phyloP scores from a whole-genome alignment of 1,284 basidiomycete genomes.

The Microstroma glucosiphilum region DNA sequence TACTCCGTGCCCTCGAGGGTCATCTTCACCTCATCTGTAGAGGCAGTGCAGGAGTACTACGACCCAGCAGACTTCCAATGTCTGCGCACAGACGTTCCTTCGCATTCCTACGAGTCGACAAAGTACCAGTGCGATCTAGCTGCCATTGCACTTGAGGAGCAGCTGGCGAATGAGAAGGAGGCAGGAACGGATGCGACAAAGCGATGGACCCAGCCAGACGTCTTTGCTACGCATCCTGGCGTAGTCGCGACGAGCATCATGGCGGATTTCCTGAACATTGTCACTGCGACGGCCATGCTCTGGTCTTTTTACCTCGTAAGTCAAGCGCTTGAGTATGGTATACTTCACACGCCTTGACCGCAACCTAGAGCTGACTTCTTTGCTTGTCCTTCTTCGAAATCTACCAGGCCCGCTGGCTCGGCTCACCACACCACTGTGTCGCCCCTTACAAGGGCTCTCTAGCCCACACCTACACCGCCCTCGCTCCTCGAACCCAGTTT shows the following conservation, averaged over 20 bases:
- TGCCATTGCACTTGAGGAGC: slow-evolving; percentile 44
- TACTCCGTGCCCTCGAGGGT: slow-evolving; percentile 41
- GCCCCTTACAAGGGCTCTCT: slow-evolving; percentile 47
- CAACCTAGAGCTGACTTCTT: too few relatives aligned
- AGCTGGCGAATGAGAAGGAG: slow-evolving; percentile 27
- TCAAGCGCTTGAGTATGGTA: background rate
- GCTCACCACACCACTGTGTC: slow-evolving; percentile 47
- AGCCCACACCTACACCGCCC: background rate
- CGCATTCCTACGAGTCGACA: slow-evolving; percentile 46
- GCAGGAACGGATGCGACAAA: slow-evolving; percentile 14
- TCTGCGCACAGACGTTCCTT: slow-evolving; percentile 24
- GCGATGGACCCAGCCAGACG: slow-evolving; percentile 25
- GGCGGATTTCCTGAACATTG: slow-evolving; percentile 36
- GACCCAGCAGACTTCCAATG: slow-evolving; percentile 46
- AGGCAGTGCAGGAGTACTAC: slow-evolving; percentile 42
- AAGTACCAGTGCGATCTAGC: slow-evolving; percentile 51
- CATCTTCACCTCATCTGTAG: slow-evolving; percentile 50
- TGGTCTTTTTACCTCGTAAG: slow-evolving; percentile 40
- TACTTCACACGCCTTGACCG: background rate
- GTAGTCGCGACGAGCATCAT: slow-evolving; percentile 51
- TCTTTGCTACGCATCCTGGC: slow-evolving; percentile 47
- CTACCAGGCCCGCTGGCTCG: slow-evolving; percentile 34
- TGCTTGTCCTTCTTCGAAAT: too few relatives aligned
- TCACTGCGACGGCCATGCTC: slow-evolving; percentile 34
- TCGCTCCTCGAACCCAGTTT: background rate